Conservation (phyloP, 768 basidiomycete genomes). For the Pleurotus platypus region DNA sequence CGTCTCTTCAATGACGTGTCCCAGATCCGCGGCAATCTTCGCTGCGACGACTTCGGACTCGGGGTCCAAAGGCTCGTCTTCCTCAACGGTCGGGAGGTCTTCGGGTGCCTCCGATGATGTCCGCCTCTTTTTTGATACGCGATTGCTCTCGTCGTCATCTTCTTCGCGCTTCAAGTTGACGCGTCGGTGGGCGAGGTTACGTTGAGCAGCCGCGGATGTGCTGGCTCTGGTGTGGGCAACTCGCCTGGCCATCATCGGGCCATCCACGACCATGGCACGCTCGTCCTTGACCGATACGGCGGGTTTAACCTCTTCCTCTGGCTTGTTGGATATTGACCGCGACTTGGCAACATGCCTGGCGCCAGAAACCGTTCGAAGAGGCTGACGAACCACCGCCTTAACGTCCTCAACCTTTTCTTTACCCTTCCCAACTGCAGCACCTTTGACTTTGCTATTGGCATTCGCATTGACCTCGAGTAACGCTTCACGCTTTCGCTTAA, state of each 20-base stretch:
- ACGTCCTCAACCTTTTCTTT: conserved; percentile 58
- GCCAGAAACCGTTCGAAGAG: conserved; percentile 49
- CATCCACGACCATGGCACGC: conserved; percentile 53
- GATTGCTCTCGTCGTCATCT: conserved; percentile 55
- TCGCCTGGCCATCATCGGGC: conserved; percentile 21
- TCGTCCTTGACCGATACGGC: conserved; percentile 33
- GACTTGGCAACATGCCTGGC: conserved; percentile 22
- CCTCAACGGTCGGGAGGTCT: conserved; percentile 29
- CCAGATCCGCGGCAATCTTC: conserved; percentile 45
- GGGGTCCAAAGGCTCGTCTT: conserved; percentile 28
- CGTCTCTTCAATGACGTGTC: conserved; percentile 45
- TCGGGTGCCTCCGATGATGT: conserved; percentile 64
- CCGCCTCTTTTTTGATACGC: conserved; percentile 70
- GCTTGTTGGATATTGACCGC: conserved; percentile 17
- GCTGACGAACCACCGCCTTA: conserved; percentile 36
- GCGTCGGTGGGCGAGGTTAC: conserved; percentile 19
- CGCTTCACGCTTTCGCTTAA: conserved; percentile 74
- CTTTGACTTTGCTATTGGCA: conserved; percentile 45
- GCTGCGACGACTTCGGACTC: conserved; percentile 42
- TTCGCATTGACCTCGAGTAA: conserved; percentile 63
- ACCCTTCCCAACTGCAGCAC: conserved; percentile 33
- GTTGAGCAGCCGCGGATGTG: conserved; percentile 13
- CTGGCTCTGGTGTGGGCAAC: background rate
- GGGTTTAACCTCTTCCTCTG: conserved; percentile 25
- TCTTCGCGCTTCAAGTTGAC: conserved; percentile 25